Base-by-base conservation (phyloP, 73 alveolate species). In the Paramecium biaurelia region DNA sequence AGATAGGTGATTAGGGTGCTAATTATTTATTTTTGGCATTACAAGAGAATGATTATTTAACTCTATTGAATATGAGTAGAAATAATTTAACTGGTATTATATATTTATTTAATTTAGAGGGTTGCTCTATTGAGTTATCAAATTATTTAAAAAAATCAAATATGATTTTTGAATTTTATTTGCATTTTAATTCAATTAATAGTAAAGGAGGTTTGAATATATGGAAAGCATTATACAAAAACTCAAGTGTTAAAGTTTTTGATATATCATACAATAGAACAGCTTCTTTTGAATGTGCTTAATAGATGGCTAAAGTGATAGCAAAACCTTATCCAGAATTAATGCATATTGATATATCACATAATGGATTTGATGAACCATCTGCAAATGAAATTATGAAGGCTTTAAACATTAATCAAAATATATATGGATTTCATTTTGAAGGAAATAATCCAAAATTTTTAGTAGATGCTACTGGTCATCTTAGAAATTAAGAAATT, bases 381-480 rank as follows among this genome's bases (percentile, higher is more conserved):
- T 76, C 76, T 12, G 76, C 85, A 2, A 8, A 70, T 30, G 53
- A 70, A 42, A 89, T 89, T 6, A 42, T 53, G 57, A 82, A 67
- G n/a, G 92, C 85, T 18, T 67, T 89, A 5, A 38, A 58, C 7
- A 9, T 32, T 23, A 89, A 89, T 70, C 7, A 63, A 45, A 67
- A 89, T 12, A 76, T 89, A 6, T 89, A 70, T 72, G 94, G 94
- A 38, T 89, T 89, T 70, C 94, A 89, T 32, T 89, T 70, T 70
- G 49, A 63, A 57, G 94, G 94, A 23, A 89, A 89, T 70, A 70
- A 76, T 21, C 56, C 82, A 18, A 89, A 89, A 47, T 57, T 53
- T 34, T n/a, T 63, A 1, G 76, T 89, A 7, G 94, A 89, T 89
- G 35, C 85, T 20, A 43, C 57, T 26, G 94, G 94, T 30, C 87